Evolutionary conservation across 805 yeast genomes (phyloP), one percentile per base, ranked within the genome.

Genomic region (Saccharomycopsis babjevae): DNA sequence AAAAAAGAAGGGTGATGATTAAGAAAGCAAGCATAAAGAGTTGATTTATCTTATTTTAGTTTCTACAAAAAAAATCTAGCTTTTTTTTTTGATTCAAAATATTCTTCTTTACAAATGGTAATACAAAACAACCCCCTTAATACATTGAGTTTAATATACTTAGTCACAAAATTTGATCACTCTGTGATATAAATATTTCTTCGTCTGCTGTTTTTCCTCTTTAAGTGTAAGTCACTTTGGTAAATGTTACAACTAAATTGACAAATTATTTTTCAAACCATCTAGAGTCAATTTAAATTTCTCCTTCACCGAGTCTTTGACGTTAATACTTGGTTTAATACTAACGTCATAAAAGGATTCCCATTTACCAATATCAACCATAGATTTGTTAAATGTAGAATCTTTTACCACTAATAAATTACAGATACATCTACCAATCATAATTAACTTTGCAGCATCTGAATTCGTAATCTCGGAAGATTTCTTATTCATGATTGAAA

Each of bases 341-440:
- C 57, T 57, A 22, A 6, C 16, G 32, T 43, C 54, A 52, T 57
- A 55, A 36, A 64, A 60, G 15, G 8, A 28, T 8, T 60, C 54
- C 57, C 62, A 59, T 40, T 59, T 59, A 4, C 18, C 34, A 11
- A 39, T n/a, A 30, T 43, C 30, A 18, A 64, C 28, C 13, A 30
- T 28, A 11, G 36, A 16, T 20, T 50, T 58, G 36, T 38, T 43
- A 30, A 62, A 56, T 50, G 50, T 58, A 15, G 34, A 42, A 7
- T 32, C 42, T 11, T 60, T 60, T 5, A 32, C 46, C 18, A 57
- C 62, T 22, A 61, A 20, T 34, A 62, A 57, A 40, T 64, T 64
- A 38, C 63, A 64, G 11, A 64, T 46, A 40, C 63, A 62, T 58
- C 66, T 59, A 8, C 58, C 50, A 28, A 60, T 50, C 64, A 64